Percentiles rank a stretch among this genome's conserved stretches.
Conservation (phyloP, 2,329 filamentous ascomycete genomes). For the Verticillium albo-atrum region DNA sequence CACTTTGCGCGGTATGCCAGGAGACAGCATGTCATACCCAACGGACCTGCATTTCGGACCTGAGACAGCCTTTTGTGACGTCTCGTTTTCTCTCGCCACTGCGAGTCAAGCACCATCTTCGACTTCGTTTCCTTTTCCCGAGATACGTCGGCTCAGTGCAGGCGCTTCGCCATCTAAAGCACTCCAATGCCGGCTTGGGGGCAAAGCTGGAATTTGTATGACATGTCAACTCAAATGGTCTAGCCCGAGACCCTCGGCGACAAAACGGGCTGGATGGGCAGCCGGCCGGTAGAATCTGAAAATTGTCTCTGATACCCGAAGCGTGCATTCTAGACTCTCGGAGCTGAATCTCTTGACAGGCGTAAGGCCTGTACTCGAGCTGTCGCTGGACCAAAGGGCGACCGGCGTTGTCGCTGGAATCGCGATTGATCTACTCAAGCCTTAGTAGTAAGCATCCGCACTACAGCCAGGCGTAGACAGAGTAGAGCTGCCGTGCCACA, state of each 20-base stretch:
- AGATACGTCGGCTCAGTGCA: not conserved
- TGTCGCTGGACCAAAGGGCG: too few species aligned
- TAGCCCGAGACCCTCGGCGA: not conserved
- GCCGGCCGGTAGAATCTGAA: not conserved
- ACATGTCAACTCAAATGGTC: not conserved
- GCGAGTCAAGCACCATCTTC: not conserved
- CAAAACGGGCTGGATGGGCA: not conserved
- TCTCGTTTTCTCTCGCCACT: not conserved
- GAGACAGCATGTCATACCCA: not conserved
- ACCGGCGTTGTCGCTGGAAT: too few species aligned
- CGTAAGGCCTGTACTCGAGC: too few species aligned
- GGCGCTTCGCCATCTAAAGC: not conserved
- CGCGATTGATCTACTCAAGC: too few species aligned
- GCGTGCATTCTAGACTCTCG: not conserved
- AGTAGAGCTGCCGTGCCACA: too few species aligned
- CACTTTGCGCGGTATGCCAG: not conserved
- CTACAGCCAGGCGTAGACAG: too few species aligned
- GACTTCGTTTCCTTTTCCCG: not conserved
- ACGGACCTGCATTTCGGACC: not conserved
- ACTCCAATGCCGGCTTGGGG: not conserved
- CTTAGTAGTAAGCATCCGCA: too few species aligned
- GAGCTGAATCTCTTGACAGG: not conserved
- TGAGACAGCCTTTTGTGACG: not conserved
- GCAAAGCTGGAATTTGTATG: not conserved
- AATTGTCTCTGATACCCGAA: not conserved